A percentile compares a stretch with the other conserved stretches of the same genome.
Conservation (phyloP, 1,284 basidiomycete genomes). For the Trametes hirsuta region DNA sequence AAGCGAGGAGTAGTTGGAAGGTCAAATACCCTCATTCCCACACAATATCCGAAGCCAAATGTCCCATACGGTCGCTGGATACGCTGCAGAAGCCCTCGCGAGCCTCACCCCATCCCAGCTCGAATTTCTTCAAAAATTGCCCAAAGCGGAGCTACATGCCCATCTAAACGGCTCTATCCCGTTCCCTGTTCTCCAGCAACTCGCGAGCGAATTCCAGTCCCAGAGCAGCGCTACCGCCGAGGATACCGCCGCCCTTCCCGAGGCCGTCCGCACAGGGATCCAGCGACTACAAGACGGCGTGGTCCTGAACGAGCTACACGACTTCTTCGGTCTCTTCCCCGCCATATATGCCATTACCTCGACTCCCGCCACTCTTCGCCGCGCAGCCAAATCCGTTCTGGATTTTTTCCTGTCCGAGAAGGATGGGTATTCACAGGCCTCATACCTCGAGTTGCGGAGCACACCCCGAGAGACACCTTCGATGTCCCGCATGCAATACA, state of each 20-base stretch:
- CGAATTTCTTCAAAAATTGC: conserved; percentile 59
- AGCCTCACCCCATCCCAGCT: conserved; percentile 56
- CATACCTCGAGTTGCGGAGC: conserved; percentile 75
- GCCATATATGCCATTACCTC: conserved; percentile 78
- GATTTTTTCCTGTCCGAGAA: conserved; percentile 54
- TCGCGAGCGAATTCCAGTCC: conserved; percentile 56
- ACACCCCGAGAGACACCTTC: conserved; percentile 60
- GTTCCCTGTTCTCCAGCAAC: conserved; percentile 59
- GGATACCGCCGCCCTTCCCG: conserved; percentile 21
- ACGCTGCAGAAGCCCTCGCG: conserved; percentile 47
- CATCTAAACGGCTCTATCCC: conserved; percentile 86
- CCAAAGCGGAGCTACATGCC: conserved; percentile 83
- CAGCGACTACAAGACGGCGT: conserved; percentile 54
- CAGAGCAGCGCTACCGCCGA: conserved; percentile 9
- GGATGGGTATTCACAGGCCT: conserved; percentile 50
- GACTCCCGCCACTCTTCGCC: conserved; percentile 52
- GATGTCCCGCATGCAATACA: conserved; percentile 63
- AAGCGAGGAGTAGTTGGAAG: too few species aligned
- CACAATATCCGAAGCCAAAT: background rate
- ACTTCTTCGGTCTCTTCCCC: conserved; percentile 78
- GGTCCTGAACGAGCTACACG: conserved; percentile 54
- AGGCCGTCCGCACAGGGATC: conserved; percentile 47
- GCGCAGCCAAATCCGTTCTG: conserved; percentile 65
- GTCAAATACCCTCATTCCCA: too few species aligned
- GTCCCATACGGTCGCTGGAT: conserved; percentile 31